Conservation (phyloP, 768 basidiomycete genomes). For the Pleurotus ostreatus region DNA sequence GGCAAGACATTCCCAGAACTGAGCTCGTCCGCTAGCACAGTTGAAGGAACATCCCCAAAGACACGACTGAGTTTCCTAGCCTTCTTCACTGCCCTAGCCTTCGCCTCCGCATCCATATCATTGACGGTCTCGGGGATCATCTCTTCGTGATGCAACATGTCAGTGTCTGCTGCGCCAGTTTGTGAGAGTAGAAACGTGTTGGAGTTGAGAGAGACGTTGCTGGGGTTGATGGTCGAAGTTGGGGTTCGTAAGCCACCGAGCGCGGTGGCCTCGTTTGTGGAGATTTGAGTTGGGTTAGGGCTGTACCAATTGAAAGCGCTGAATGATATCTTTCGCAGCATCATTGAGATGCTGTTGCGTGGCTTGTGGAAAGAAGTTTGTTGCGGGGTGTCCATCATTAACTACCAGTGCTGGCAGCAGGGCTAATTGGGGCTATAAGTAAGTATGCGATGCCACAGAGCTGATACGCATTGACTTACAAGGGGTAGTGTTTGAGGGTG, state of each 20-base stretch:
- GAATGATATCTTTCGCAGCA: conserved; percentile 1
- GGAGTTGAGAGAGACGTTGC: conserved; percentile 5
- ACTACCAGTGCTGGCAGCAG: neutral
- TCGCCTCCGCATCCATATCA: conserved; percentile 28
- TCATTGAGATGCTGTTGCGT: conserved; percentile 4
- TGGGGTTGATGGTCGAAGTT: neutral
- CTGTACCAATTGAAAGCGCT: neutral
- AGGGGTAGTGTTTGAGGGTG: no score
- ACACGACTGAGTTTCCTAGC: conserved; percentile 39
- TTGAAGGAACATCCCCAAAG: conserved; percentile 31
- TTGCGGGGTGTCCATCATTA: neutral
- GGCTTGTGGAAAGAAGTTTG: neutral
- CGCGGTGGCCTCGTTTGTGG: neutral
- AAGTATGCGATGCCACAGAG: neutral
- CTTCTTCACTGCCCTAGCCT: conserved; percentile 35
- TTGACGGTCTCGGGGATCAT: conserved; percentile 25
- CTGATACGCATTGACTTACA: neutral
- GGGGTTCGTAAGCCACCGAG: neutral
- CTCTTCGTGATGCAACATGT: neutral
- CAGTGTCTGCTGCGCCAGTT: neutral
- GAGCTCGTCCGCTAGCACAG: conserved; percentile 2
- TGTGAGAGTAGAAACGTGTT: neutral
- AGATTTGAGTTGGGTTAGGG: neutral
- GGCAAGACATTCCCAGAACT: no score
- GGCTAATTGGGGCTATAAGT: neutral